Percentiles rank a stretch among this genome's conserved stretches.
Conservation (phyloP, 2,329 filamentous ascomycete genomes). For the Didymella keratinophila region DNA sequence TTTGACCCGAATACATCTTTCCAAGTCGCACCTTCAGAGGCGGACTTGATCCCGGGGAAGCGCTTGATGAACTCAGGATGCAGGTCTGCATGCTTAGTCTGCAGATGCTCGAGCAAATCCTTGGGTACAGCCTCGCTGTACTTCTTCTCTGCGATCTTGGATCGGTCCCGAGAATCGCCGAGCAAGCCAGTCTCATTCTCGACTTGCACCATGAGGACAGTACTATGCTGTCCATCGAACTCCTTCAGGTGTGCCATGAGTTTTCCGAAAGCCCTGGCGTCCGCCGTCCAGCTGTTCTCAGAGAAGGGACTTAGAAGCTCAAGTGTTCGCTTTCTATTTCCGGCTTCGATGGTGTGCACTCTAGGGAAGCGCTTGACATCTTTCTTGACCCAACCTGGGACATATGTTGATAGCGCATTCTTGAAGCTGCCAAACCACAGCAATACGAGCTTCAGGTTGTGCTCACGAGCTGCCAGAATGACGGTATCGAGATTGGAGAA, state of each 20-base stretch:
- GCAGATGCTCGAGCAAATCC: slow-evolving; percentile 46
- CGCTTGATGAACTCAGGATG: slow-evolving; percentile 41
- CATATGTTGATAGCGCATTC: slow-evolving; percentile 50
- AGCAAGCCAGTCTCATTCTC: slow-evolving; percentile 64
- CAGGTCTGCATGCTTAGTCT: slow-evolving; percentile 20
- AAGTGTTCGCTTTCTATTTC: slow-evolving; percentile 30
- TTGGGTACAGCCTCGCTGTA: slow-evolving; percentile 52
- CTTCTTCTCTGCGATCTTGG: slow-evolving; percentile 50
- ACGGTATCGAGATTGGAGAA: slow-evolving; percentile 54
- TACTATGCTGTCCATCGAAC: slow-evolving; percentile 57
- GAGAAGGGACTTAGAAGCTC: slow-evolving; percentile 46
- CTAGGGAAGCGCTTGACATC: slow-evolving; percentile 46
- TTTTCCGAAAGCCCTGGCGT: slow-evolving; percentile 51
- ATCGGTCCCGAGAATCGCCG: slow-evolving; percentile 61
- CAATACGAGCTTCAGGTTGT: slow-evolving; percentile 53
- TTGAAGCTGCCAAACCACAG: slow-evolving; percentile 61
- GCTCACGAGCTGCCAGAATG: slow-evolving; percentile 49
- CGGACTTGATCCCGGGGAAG: slow-evolving; percentile 32
- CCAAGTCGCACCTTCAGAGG: slow-evolving; percentile 43
- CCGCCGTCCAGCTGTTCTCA: slow-evolving; percentile 46
- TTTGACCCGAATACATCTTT: slow-evolving; percentile 52
- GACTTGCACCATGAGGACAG: slow-evolving; percentile 66
- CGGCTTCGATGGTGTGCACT: slow-evolving; percentile 32
- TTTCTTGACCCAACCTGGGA: slow-evolving; percentile 40
- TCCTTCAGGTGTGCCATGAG: slow-evolving; percentile 54